Evolutionary conservation across 2,329 filamentous ascomycete species (phyloP), one percentile per base, ranked within the genome.

Genomic region (Sclerotinia spermophila): DNA sequence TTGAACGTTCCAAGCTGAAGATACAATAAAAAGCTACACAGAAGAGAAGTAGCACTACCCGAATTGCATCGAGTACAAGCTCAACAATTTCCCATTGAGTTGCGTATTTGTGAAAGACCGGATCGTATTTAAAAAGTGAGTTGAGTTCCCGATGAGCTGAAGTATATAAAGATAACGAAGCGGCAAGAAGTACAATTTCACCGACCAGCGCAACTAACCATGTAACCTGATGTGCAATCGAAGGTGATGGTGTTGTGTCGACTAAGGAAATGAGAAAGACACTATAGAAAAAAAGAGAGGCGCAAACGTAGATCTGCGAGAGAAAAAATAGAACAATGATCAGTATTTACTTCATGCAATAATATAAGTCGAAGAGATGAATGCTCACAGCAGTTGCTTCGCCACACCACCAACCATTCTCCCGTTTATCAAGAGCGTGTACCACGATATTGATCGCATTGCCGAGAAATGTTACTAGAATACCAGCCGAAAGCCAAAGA

Each of bases 261-360:
- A 97, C 85, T 71, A 98, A 86, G 42, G 94, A 94, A 77, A 97
- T 91, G 75, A 96, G 86, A 75, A 97, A 87, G 75, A 97, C 90
- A 65, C 92, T 86, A 82, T 96, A 96, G 74, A 96, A 89, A 84
- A 97, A 97, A 75, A 94, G 91, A 59, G 92, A 91, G 69, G 91
- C 93, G 70, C 93, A 87, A 73, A 96, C 84, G 81, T 96, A 97
- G 78, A 97, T 90, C 94, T 97, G 77, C 66, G n/a, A n/a, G n/a
- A n/a, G n/a, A n/a, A n/a, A n/a, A n/a, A n/a, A 42, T 69, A 35
- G 67, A 55, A 71, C 73, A 48, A 68, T 38, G 45, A 53, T 73
- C 42, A 74, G 76, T 30, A 48, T 40, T 38, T 42, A 19, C 27
- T 38, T 68, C 62, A 56, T 60, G n/a, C n/a, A 44, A 35, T 51